Evolutionary conservation across 495 filamentous ascomycete species (phyloP), one percentile per base, ranked within the genome.

Genomic region (Xylaria longipes): DNA sequence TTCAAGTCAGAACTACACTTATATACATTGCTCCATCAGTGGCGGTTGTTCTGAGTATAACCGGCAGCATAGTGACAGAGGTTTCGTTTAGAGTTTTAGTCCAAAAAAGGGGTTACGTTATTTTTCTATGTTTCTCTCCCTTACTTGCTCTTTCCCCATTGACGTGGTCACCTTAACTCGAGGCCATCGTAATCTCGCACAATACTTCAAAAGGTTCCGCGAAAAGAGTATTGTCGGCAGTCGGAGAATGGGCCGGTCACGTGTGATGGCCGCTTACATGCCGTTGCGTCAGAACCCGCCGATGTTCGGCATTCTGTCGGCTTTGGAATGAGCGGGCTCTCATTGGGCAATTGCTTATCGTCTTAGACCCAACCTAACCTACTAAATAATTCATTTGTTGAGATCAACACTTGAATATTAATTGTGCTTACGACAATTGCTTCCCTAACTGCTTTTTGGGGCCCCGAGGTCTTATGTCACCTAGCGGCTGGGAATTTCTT

Each of bases 261-360:
- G 62, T 46, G 41, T 14, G 15, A 46, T 43, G 22, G 12, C 25
- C 20, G 22, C 14, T 5, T 20, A 15, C 41, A 20, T 33, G 52
- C 29, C 37, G 60, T 25, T 39, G 33, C 31, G 65, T 68, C 65
- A 68, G 46, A 45, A 6, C 7, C 22, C 3, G 65, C 65, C 66
- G 65, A 48, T 69, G 31, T 48, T 69, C 66, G 66, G 66, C 54
- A 14, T 29, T 69, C n/a, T 15, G 8, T 69, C 54, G n/a, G 39
- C n/a, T 50, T 67, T 67, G n/a, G 63, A 67, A 67, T 54, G 3
- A 20, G 64, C 20, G 29, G 35, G 25, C 41, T 69, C 56, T 60
- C 17, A 69, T 69, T 69, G 66, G 66, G 5, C 66, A 56, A 22
- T 65, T 31, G 45, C 62, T 46, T 60, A 60, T 60, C 57, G 14